A percentile compares a stretch with the other conserved stretches of the same genome.
These are phyloP conservation scores for Coemansia erecta DNA, from an alignment of 192 early-diverging fungal genomes.

Conservation along the genomic window DNA sequence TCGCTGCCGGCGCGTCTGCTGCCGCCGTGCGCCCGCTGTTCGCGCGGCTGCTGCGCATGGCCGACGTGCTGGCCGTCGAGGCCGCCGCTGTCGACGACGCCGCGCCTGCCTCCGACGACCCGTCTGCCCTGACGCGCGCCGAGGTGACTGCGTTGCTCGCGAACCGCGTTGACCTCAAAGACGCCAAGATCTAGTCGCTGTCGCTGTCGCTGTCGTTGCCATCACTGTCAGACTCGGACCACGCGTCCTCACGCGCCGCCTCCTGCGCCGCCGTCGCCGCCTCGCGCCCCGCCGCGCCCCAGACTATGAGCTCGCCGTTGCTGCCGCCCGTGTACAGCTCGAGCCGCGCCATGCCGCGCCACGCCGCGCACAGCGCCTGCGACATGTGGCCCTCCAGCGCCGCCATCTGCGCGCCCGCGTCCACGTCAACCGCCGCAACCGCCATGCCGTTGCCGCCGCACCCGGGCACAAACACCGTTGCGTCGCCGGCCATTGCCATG, in stretches of 20 bases:
- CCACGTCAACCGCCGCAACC: conserved; percentile 60
- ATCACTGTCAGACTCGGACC: conserved; percentile 36
- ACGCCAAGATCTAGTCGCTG: no score
- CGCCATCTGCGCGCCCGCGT: conserved; percentile 56
- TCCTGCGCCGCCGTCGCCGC: conserved; percentile 25
- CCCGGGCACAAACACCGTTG: conserved; percentile 60
- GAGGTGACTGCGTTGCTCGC: conserved; percentile 28
- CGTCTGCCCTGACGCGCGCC: conserved; percentile 6
- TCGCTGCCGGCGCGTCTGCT: conserved; percentile 54
- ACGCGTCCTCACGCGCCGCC: conserved; percentile 16
- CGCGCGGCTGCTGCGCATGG: conserved; percentile 79
- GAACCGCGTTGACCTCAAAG: conserved; percentile 31
- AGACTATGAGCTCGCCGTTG: conserved; percentile 60
- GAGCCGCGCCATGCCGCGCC: conserved; percentile 51
- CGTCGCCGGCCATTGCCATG: conserved; percentile 7
- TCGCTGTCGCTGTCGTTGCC: neutral
- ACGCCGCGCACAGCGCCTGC: conserved; percentile 57
- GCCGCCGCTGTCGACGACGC: conserved; percentile 33
- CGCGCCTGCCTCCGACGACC: conserved; percentile 5
- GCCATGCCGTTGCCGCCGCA: conserved; percentile 32
- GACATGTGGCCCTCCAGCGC: conserved; percentile 64
- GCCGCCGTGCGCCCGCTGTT: conserved; percentile 72
- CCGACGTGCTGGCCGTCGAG: conserved; percentile 80
- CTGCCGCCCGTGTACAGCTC: conserved; percentile 66
- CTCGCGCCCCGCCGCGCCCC: conserved; percentile 49